phyloP scores from a whole-genome alignment of 768 basidiomycete genomes.

The Rhodotorula toruloides region DNA sequence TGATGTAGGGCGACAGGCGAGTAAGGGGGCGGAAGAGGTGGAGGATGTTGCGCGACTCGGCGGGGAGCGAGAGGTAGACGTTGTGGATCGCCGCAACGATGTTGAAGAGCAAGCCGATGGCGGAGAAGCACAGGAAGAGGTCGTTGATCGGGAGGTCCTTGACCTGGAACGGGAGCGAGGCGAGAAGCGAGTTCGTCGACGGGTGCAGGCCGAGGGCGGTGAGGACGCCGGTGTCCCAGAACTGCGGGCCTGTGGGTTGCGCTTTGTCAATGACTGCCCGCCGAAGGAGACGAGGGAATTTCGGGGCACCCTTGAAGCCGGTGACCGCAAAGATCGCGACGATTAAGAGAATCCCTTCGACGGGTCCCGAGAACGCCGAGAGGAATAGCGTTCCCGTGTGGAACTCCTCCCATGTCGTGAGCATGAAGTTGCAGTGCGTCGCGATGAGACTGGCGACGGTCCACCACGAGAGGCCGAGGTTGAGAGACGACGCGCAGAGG shows the following conservation, averaged over 20 bases:
- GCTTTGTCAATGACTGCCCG: neutral
- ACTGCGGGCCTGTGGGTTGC: slow-evolving; percentile 58
- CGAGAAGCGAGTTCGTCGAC: slow-evolving; percentile 52
- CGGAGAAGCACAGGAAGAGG: slow-evolving; percentile 76
- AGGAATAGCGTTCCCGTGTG: slow-evolving; percentile 90
- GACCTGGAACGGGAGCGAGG: slow-evolving; percentile 44
- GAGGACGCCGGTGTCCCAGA: slow-evolving; percentile 72
- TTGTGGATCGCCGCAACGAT: slow-evolving; percentile 54
- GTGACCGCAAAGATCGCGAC: slow-evolving; percentile 68
- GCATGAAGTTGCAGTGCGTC: slow-evolving; percentile 70
- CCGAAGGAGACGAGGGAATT: too few species aligned
- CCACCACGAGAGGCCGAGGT: slow-evolving; percentile 94
- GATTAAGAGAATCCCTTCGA: slow-evolving; percentile 91
- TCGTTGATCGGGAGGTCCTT: slow-evolving; percentile 76
- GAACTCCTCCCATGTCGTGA: slow-evolving; percentile 80
- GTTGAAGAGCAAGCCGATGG: slow-evolving; percentile 67
- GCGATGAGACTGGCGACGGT: slow-evolving; percentile 79
- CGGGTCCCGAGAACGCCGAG: slow-evolving; percentile 87
- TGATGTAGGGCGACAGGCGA: slow-evolving; percentile 71
- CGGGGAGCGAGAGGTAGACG: slow-evolving; percentile 48
- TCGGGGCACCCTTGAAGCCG: slow-evolving; percentile 61
- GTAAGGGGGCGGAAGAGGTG: slow-evolving; percentile 57
- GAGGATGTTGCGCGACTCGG: slow-evolving; percentile 18
- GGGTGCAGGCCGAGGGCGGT: slow-evolving; percentile 53
- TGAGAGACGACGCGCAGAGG: slow-evolving; percentile 74